A percentile compares a stretch with the other conserved stretches of the same genome.
Conservation (phyloP, 2,329 filamentous ascomycete genomes). For the Didymella segeticola region DNA sequence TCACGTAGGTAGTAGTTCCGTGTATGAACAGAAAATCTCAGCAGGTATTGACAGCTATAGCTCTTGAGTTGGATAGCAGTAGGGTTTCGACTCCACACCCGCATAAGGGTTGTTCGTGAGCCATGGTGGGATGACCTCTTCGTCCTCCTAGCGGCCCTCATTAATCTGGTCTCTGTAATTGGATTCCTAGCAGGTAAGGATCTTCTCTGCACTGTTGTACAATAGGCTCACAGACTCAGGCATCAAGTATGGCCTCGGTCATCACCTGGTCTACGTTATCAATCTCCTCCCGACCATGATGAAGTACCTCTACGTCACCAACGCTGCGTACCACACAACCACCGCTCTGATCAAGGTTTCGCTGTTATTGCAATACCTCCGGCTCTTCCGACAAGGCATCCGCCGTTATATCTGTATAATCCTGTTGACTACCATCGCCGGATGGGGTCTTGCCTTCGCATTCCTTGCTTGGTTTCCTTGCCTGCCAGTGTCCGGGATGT, state of each 20-base stretch:
- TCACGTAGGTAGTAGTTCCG: constrained; percentile 24
- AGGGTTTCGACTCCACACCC: constrained; percentile 35
- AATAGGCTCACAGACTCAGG: constrained; percentile 24
- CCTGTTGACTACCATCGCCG: constrained; percentile 23
- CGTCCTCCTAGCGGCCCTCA: constrained; percentile 35
- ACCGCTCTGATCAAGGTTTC: constrained; percentile 44
- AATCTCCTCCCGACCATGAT: constrained; percentile 21
- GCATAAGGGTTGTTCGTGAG: constrained; percentile 34
- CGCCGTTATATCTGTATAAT: constrained; percentile 25
- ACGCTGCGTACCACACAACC: constrained; percentile 36
- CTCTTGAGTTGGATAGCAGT: constrained; percentile 36
- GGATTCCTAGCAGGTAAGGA: constrained; percentile 29
- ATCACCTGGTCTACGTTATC: constrained; percentile 34
- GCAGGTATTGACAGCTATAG: constrained; percentile 21
- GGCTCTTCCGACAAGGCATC: constrained; percentile 35
- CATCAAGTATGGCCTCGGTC: constrained; percentile 37
- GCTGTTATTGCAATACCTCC: constrained; percentile 44
- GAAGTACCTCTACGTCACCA: constrained; percentile 35
- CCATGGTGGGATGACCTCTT: constrained; percentile 47
- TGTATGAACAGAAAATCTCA: not conserved
- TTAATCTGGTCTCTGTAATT: constrained; percentile 31
- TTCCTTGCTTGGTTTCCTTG: constrained; percentile 43
- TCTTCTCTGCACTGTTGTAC: too few relatives aligned
- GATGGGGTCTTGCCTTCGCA: constrained; percentile 38
- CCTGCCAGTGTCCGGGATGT: constrained; percentile 33